Evolutionary conservation across 495 filamentous ascomycete genomes (phyloP).

Genomic region (Penicillium coprophilum): DNA sequence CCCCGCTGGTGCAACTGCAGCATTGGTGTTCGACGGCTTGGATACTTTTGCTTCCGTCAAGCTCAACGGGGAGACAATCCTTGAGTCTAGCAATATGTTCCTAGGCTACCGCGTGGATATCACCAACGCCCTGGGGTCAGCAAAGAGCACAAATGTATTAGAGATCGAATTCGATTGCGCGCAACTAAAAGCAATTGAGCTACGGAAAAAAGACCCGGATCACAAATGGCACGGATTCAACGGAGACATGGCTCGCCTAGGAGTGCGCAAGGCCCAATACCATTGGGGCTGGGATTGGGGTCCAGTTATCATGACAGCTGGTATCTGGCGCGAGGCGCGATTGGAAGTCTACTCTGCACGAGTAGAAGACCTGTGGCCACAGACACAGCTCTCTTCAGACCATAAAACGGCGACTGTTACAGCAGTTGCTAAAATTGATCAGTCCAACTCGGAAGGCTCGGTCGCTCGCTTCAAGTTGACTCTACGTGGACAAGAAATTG

Average conservation of each 20-base stretch:
- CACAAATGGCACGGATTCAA: slow-evolving; percentile 68
- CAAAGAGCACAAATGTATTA: slow-evolving; percentile 44
- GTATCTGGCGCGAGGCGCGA: slow-evolving; percentile 36
- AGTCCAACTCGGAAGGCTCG: background rate
- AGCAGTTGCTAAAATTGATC: background rate
- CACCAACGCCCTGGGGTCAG: slow-evolving; percentile 45
- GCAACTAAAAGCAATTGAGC: slow-evolving; percentile 45
- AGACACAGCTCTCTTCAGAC: slow-evolving; percentile 15
- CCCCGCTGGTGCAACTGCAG: slow-evolving; percentile 39
- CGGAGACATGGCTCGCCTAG: slow-evolving; percentile 69
- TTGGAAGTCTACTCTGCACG: background rate
- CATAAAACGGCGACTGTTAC: slow-evolving; percentile 27
- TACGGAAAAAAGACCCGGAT: slow-evolving; percentile 44
- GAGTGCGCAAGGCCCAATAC: slow-evolving; percentile 81
- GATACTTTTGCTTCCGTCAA: slow-evolving; percentile 80
- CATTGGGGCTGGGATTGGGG: slow-evolving; percentile 98
- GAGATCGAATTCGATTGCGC: slow-evolving; percentile 58
- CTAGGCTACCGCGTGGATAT: slow-evolving; percentile 72
- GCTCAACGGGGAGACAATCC: slow-evolving; percentile 66
- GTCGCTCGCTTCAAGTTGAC: background rate
- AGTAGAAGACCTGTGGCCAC: background rate
- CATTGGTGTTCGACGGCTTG: slow-evolving; percentile 75
- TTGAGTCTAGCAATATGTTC: slow-evolving; percentile 85
- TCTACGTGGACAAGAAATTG: slow-evolving; percentile 53
- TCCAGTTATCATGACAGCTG: background rate